These are phyloP conservation scores for Chalciporus chontae DNA, from an alignment of 768 basidiomycete species.

Conservation along the genomic window DNA sequence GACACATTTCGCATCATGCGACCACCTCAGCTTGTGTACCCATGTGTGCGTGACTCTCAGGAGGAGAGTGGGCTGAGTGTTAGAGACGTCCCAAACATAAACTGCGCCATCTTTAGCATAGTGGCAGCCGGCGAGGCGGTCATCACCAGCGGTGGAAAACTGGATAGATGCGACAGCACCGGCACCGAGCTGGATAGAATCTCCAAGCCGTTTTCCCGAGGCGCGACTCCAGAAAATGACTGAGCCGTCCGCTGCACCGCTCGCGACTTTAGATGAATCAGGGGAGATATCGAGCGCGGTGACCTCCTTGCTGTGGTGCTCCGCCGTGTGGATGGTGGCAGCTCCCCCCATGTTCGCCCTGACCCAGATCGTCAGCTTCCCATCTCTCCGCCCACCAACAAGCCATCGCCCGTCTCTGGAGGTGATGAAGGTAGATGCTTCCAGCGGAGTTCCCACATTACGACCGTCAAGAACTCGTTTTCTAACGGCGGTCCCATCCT, in stretches of 20 bases:
- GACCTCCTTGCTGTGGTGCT: not conserved
- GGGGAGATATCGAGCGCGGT: conserved; percentile 3
- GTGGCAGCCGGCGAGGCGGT: no score
- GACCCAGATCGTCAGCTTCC: no score
- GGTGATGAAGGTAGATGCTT: no score
- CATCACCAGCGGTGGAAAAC: not conserved
- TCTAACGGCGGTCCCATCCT: no score
- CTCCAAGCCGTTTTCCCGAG: not conserved
- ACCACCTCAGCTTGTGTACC: conserved; percentile 2
- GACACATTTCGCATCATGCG: not conserved
- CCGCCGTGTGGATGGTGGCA: no score
- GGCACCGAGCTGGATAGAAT: no score
- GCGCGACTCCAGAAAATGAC: conserved; percentile 1
- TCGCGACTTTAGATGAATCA: not conserved
- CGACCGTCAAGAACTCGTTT: no score
- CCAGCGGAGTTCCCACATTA: no score
- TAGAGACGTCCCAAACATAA: not conserved
- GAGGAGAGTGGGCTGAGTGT: not conserved
- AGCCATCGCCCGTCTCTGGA: no score
- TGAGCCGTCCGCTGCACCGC: not conserved
- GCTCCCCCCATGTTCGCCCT: no score
- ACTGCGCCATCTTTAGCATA: not conserved
- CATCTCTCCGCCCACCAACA: no score
- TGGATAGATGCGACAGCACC: not conserved
- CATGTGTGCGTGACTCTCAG: not conserved